Evolutionary conservation across 352 stramenopile genomes (phyloP).

Genomic region (Phytopythium ostracodes): DNA sequence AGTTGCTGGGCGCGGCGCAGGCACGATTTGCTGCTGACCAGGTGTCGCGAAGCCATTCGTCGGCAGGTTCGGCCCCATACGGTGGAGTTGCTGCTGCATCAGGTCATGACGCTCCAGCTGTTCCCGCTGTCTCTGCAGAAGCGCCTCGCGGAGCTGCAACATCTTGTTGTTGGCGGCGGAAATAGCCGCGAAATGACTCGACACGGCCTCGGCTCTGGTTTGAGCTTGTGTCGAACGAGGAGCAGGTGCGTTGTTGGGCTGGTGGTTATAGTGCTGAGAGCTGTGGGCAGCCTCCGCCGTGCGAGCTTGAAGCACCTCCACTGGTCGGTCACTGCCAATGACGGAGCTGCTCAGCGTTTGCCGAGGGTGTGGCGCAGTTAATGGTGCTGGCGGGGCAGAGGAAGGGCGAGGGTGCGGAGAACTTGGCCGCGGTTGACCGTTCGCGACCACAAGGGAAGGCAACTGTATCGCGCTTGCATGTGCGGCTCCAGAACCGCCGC

Average conservation of each 20-base stretch:
- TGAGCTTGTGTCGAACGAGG: not conserved
- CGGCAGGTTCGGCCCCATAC: constrained; percentile 6
- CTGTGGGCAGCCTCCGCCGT: not conserved
- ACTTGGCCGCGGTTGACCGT: not conserved
- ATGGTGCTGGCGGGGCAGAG: not conserved
- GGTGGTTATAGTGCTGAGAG: not conserved
- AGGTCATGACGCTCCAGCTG: not conserved
- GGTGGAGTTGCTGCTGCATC: constrained; percentile 5
- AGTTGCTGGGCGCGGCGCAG: not conserved
- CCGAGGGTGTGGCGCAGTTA: not conserved
- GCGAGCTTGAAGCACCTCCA: not conserved
- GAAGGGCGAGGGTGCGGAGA: not conserved
- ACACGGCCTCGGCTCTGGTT: not conserved
- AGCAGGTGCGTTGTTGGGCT: not conserved
- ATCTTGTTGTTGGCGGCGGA: constrained; percentile 2
- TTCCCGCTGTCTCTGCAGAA: not conserved
- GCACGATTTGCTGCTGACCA: not conserved
- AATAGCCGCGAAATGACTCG: not conserved
- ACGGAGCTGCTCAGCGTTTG: not conserved
- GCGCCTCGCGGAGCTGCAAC: constrained; percentile 4
- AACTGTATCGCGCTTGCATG: not conserved
- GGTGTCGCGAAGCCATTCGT: not conserved
- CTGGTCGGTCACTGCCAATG: not conserved
- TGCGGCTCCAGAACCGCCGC: not conserved
- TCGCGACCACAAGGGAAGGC: not conserved